phyloP scores from a whole-genome alignment of 768 basidiomycete genomes.

The Sporobolomyces phaffii region DNA sequence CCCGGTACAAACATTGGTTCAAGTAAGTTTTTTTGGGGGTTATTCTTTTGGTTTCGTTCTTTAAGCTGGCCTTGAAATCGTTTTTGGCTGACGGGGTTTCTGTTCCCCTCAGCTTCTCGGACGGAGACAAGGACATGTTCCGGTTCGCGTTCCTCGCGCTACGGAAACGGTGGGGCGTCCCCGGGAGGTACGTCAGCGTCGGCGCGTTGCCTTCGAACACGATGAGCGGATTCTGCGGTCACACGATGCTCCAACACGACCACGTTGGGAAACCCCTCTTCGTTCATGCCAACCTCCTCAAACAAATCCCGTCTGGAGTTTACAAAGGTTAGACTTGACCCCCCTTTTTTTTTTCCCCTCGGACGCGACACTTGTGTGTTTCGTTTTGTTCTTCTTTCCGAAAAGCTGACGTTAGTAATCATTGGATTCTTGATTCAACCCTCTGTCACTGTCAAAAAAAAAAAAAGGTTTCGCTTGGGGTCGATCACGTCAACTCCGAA shows the following conservation, averaged over 20 bases:
- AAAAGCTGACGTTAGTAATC: no score
- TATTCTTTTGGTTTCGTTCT: no score
- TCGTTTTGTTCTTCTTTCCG: no score
- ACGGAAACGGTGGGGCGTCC: slow-evolving; percentile 50
- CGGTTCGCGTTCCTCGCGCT: slow-evolving; percentile 47
- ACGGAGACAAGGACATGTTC: slow-evolving; percentile 47
- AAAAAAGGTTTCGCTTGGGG: slow-evolving; percentile 33
- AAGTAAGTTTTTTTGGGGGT: slow-evolving; percentile 29
- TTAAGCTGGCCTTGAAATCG: no score
- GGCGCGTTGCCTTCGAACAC: slow-evolving; percentile 46
- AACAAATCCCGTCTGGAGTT: slow-evolving; percentile 42
- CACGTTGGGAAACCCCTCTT: slow-evolving; percentile 40
- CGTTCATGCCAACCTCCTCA: slow-evolving; percentile 49
- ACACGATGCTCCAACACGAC: slow-evolving; percentile 47
- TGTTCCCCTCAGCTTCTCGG: slow-evolving; percentile 1
- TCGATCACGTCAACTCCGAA: slow-evolving; percentile 21
- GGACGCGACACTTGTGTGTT: no score
- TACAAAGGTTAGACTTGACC: slow-evolving; percentile 26
- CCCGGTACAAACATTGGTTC: slow-evolving; percentile 48
- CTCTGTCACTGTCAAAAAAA: no score
- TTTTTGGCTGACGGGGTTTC: no score
- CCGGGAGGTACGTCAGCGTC: slow-evolving; percentile 49
- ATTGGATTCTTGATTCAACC: no score
- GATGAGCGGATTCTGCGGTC: slow-evolving; percentile 41
- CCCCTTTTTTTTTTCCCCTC: neutral